Evolutionary conservation across 495 filamentous ascomycete species (phyloP).

Genomic region (Annulohypoxylon moriforme): DNA sequence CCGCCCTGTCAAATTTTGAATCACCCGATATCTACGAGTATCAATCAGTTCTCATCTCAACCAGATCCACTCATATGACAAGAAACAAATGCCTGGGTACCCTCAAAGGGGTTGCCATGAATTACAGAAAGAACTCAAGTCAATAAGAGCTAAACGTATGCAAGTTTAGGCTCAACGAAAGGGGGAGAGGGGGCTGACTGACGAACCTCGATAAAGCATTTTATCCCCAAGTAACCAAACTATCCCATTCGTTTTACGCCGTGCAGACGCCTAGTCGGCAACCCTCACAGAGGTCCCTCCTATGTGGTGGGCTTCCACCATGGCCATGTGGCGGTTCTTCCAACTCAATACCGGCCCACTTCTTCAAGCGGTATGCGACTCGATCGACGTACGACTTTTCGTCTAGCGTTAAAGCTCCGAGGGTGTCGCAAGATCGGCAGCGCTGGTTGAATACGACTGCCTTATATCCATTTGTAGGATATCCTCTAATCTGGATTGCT

Average conservation of each 20-base stretch:
- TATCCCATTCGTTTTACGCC: background rate
- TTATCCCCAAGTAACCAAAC: too few species aligned
- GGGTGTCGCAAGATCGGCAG: constrained; percentile 39
- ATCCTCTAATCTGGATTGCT: constrained; percentile 42
- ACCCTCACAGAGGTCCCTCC: constrained; percentile 44
- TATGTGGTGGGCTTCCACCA: constrained; percentile 31
- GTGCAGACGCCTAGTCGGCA: constrained; percentile 1
- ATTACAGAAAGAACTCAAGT: background rate
- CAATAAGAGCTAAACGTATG: background rate
- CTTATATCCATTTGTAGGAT: constrained; percentile 43
- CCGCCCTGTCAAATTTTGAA: too few species aligned
- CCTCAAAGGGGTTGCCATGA: too few species aligned
- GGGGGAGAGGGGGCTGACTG: background rate
- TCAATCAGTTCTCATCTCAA: background rate
- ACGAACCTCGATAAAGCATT: background rate
- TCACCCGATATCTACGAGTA: too few species aligned
- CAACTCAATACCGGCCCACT: constrained; percentile 43
- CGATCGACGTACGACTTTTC: constrained; percentile 47
- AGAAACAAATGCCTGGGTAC: too few species aligned
- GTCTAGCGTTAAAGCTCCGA: constrained; percentile 43
- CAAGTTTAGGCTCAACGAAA: too few species aligned
- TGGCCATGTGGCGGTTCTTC: constrained; percentile 11
- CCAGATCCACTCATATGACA: background rate
- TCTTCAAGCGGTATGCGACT: constrained; percentile 47
- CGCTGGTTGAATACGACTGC: constrained; percentile 47